These are phyloP conservation scores for Podospora sp. DNA, from an alignment of 495 filamentous ascomycete species.

Conservation along the genomic window DNA sequence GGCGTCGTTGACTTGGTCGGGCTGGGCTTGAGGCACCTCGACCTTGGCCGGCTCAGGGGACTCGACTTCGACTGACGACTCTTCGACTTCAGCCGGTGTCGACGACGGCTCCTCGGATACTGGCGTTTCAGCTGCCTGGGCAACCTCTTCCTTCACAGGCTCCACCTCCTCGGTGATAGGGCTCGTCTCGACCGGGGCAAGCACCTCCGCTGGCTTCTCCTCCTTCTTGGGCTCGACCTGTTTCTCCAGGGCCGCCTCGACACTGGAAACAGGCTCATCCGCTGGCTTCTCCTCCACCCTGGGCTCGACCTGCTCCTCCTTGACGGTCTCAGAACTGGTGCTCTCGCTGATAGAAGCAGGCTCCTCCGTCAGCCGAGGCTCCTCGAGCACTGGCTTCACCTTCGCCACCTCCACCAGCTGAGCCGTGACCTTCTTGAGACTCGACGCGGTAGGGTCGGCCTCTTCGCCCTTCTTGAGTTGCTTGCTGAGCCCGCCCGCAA, in stretches of 20 bases:
- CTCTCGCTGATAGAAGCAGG: neutral
- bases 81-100: no score
- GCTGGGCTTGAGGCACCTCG: no score
- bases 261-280: no score
- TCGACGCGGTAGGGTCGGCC: neutral
- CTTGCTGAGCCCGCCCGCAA: conserved; percentile 2
- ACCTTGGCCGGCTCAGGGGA: no score
- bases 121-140: no score
- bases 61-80: no score
- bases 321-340: neutral
- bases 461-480: conserved; percentile 1
- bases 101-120: no score
- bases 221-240: neutral
- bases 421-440: neutral
- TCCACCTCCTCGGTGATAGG: no score
- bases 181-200: no score
- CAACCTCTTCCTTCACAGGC: no score
- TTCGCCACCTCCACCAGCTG: neutral
- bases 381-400: neutral
- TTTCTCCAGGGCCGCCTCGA: neutral
- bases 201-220: neutral
- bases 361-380: neutral
- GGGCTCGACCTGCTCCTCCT: neutral
- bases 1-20: no score
- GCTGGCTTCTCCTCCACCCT: neutral